phyloP scores from a whole-genome alignment of 2,329 filamentous ascomycete genomes.

The Penicillium rolfsii region DNA sequence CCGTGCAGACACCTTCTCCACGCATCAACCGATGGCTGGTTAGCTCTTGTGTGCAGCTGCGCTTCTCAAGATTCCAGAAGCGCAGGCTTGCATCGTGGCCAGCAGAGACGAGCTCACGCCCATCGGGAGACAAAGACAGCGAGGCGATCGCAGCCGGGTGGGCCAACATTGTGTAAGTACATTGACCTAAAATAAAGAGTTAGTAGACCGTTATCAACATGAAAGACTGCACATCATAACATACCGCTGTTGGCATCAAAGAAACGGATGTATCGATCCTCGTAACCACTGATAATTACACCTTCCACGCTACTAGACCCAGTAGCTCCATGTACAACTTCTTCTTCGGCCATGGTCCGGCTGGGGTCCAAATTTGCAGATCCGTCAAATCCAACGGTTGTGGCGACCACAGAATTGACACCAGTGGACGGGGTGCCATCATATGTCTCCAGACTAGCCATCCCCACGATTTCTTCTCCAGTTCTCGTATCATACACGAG shows the following conservation, averaged over 20 bases:
- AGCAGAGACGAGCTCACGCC: slow-evolving; percentile 89
- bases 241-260: slow-evolving; percentile 98
- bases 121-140: slow-evolving; percentile 88
- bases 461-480: slow-evolving; percentile 86
- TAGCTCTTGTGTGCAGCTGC: slow-evolving; percentile 92
- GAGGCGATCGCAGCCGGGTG: slow-evolving; percentile 92
- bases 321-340: slow-evolving; percentile 79
- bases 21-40: slow-evolving; percentile 92
- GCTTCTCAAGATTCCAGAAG: slow-evolving; percentile 97
- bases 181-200: slow-evolving; percentile 72
- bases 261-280: slow-evolving; percentile 94
- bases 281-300: slow-evolving; percentile 92
- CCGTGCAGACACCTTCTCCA: slow-evolving; percentile 90
- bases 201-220: slow-evolving; percentile 13
- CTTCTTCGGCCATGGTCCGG: slow-evolving; percentile 68
- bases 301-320: slow-evolving; percentile 83
- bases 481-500: slow-evolving; percentile 90
- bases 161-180: slow-evolving; percentile 97
- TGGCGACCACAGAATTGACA: slow-evolving; percentile 89
- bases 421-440: slow-evolving; percentile 80
- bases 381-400: slow-evolving; percentile 76
- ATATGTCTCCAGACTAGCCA: slow-evolving; percentile 94
- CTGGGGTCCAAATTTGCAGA: slow-evolving; percentile 63
- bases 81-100: slow-evolving; percentile 94
- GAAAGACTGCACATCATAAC: slow-evolving; percentile 42